Conservation (phyloP, 2,329 filamentous ascomycete species). For the Cryphonectria nitschkei region DNA sequence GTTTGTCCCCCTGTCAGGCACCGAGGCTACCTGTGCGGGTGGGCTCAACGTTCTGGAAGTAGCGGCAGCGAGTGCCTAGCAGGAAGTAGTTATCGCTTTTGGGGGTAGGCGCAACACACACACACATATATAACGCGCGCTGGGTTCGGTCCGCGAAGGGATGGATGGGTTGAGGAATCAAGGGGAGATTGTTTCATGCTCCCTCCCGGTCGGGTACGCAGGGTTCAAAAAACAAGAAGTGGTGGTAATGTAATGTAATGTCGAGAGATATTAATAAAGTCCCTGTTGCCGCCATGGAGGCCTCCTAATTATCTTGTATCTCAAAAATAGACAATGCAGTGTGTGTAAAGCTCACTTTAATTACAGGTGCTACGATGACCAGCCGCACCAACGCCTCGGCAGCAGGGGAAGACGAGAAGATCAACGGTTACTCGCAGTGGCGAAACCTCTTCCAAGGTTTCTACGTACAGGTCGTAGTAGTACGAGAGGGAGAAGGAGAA, state of each 20-base stretch:
- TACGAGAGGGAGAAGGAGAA: neutral
- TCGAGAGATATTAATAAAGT: neutral
- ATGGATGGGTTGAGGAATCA: constrained; percentile 7
- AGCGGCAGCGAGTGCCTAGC: neutral
- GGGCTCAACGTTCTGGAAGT: constrained; percentile 5
- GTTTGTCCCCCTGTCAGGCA: neutral
- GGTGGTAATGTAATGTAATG: neutral
- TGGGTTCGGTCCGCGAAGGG: neutral
- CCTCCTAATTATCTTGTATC: neutral
- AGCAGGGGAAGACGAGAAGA: too few species aligned
- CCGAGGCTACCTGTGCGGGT: neutral
- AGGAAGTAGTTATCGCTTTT: neutral
- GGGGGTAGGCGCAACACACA: neutral
- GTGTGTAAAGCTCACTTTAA: neutral
- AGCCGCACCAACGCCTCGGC: neutral
- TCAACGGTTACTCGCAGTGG: neutral
- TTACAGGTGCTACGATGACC: too few species aligned
- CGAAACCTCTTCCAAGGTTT: neutral
- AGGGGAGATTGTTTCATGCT: constrained; percentile 1
- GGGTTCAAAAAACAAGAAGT: neutral
- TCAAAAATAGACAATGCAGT: neutral
- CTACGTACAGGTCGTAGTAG: neutral
- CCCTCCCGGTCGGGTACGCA: neutral
- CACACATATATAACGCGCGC: neutral
- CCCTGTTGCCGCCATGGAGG: neutral